Evolutionary conservation across 1,284 basidiomycete species (phyloP).

Genomic region (Microbotryum scabiosae): DNA sequence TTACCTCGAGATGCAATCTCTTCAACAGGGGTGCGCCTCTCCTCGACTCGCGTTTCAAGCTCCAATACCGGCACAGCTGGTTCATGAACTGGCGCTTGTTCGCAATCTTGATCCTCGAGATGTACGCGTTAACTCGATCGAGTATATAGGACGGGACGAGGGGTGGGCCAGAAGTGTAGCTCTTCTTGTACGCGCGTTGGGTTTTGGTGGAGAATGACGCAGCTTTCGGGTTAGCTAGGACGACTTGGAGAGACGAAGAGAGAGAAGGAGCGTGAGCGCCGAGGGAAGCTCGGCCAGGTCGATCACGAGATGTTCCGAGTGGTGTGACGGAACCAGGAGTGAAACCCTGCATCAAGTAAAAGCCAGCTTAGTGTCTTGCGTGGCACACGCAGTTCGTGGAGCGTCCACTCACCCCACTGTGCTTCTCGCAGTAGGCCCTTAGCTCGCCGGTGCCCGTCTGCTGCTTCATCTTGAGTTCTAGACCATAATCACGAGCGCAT

Average conservation of each 20-base stretch:
- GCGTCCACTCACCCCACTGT: slow-evolving; percentile 61
- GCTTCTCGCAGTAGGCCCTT: slow-evolving; percentile 75
- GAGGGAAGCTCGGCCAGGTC: background rate
- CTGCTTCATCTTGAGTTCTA: slow-evolving; percentile 48
- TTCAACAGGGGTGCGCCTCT: slow-evolving; percentile 90
- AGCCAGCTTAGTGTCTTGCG: background rate
- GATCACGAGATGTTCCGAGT: slow-evolving; percentile 12
- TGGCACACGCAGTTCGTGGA: background rate
- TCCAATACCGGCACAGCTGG: slow-evolving; percentile 87
- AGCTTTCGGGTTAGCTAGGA: slow-evolving; percentile 1
- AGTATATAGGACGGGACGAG: slow-evolving; percentile 48
- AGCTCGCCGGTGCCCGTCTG: slow-evolving; percentile 42
- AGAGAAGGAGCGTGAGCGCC: background rate
- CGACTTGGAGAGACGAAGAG: slow-evolving; percentile 1
- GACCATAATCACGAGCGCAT: slow-evolving; percentile 77
- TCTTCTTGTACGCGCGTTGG: slow-evolving; percentile 47
- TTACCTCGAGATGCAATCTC: slow-evolving; percentile 75
- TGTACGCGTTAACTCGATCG: slow-evolving; percentile 68
- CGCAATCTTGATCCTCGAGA: slow-evolving; percentile 59
- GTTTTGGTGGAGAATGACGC: slow-evolving; percentile 5
- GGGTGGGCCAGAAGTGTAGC: slow-evolving; percentile 48
- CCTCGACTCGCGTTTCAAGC: slow-evolving; percentile 84
- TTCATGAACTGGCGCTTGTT: slow-evolving; percentile 72
- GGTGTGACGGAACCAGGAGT: background rate
- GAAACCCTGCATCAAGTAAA: no score